Evolutionary conservation across 2,329 filamentous ascomycete genomes (phyloP), one percentile per base, ranked within the genome.

Genomic region (Talaromyces islandicus): DNA sequence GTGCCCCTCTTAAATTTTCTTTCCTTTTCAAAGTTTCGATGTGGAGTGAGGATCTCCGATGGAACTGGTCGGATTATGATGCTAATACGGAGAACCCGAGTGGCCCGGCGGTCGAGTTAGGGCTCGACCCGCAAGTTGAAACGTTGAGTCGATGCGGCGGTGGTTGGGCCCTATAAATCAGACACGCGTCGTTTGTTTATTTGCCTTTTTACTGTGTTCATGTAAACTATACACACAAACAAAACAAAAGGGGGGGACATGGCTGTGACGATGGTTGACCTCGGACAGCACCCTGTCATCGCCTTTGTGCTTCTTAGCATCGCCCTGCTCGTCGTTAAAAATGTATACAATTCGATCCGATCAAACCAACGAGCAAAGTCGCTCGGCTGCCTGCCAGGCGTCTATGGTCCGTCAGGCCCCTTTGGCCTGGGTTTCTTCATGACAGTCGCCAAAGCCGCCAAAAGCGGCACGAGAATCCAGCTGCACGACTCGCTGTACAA

Each of bases 391-490:
- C 24, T 51, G 35, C 58, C 58, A 25, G 58, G 29, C 27, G 54
- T 60, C 10, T 38, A 60, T 19, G 58, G 58, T 19, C 43, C 53
- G 14, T 60, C 58, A 2, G 58, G 58, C 6, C 58, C 54, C 19
- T 60, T 60, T 46, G 58, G 58, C 6, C 25, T 60, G 11, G 17
- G 54, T 10, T 60, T 60, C 24, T 60, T 60, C 25, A n/a, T 56
- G 17, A 55, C 43, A 52, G 46, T 51, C 21, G 58, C 58, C 46
- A 60, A 60, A 41, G 58, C 58, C 21, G 53, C 58, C 7, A 38
- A 38, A 25, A 54, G 51, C 38, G 58, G 58, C 0, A 56, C 6
- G 17, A 51, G 58, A 10, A 56, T 60, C 19, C 58, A 60, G 24
- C 12, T 60, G 9, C 58, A 60, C 10, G 54, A 60, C 19, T 19